These are phyloP conservation scores for Erythrobasidium yunnanense DNA, from an alignment of 768 basidiomycete genomes.

Conservation along the genomic window DNA sequence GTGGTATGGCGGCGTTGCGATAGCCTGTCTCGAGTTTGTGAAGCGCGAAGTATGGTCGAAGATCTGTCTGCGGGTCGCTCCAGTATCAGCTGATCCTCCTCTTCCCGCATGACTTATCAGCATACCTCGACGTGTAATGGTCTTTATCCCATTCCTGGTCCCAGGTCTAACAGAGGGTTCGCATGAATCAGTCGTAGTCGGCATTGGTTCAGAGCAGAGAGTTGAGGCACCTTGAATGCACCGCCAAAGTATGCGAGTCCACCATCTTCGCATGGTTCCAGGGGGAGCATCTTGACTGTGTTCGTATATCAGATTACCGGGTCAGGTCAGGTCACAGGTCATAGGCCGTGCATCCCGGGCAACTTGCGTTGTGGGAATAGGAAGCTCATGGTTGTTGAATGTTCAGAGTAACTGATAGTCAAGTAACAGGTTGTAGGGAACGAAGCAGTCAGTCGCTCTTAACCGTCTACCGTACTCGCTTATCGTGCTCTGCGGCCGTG, in stretches of 20 bases:
- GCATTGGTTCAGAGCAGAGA: too few species aligned
- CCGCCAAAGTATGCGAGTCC: constrained; percentile 17
- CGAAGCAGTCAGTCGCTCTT: too few species aligned
- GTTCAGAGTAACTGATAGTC: too few species aligned
- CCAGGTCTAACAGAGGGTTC: constrained; percentile 11
- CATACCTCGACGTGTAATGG: constrained; percentile 21
- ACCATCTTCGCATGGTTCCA: constrained; percentile 1
- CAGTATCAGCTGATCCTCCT: too few species aligned
- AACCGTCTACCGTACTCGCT: too few species aligned
- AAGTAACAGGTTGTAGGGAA: too few species aligned
- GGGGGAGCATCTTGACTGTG: constrained; percentile 22
- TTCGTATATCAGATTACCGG: background rate
- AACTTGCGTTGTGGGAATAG: too few species aligned
- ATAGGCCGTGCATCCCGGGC: too few species aligned
- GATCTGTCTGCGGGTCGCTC: constrained; percentile 9
- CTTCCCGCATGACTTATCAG: background rate
- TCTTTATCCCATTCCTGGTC: constrained; percentile 18
- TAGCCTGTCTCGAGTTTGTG: constrained; percentile 13
- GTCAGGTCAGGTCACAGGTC: background rate
- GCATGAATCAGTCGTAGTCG: background rate
- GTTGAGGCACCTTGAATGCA: constrained; percentile 25
- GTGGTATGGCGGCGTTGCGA: constrained; percentile 21
- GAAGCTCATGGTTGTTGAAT: too few species aligned
- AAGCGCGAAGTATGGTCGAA: constrained; percentile 18
- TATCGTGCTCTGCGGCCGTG: too few species aligned